phyloP scores from a whole-genome alignment of 768 basidiomycete genomes.

The Macrolepiota dolichaula region DNA sequence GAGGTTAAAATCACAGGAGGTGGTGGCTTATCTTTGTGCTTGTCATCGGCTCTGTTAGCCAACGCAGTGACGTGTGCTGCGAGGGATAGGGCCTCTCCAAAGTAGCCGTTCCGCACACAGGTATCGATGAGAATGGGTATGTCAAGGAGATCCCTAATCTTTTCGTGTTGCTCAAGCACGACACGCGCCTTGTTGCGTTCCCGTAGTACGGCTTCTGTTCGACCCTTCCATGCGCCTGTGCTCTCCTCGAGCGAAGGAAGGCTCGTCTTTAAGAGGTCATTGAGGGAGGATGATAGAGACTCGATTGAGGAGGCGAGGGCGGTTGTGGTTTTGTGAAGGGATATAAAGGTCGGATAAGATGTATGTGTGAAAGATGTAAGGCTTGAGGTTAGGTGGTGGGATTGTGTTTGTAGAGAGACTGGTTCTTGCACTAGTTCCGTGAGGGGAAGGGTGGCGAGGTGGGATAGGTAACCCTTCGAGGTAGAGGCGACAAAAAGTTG shows the following conservation, averaged over 20 bases:
- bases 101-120: conserved; percentile 90
- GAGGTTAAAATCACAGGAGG: conserved; percentile 54
- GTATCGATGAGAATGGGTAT: conserved; percentile 89
- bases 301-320: conserved; percentile 70
- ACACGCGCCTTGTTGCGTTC: conserved; percentile 74
- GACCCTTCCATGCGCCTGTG: conserved; percentile 66
- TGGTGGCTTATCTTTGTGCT: conserved; percentile 25
- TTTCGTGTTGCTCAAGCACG: conserved; percentile 94
- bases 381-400: conserved; percentile 84
- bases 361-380: conserved; percentile 87
- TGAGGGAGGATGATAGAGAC: conserved; percentile 72
- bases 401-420: conserved; percentile 72
- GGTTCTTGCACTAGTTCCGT: conserved; percentile 73
- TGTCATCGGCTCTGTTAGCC: conserved; percentile 17
- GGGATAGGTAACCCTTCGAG: conserved; percentile 55
- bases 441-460: conserved; percentile 65
- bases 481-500: conserved; percentile 24
- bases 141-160: conserved; percentile 88
- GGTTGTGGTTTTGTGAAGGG: conserved; percentile 78
- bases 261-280: conserved; percentile 57
- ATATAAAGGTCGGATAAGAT: conserved; percentile 89
- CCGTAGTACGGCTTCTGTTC: conserved; percentile 70
- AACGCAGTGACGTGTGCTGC: conserved; percentile 65
- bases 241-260: conserved; percentile 77
- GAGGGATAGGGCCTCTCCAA: conserved; percentile 87